Conservation (phyloP, 257 asterid species). For the Lycium barbarum region DNA sequence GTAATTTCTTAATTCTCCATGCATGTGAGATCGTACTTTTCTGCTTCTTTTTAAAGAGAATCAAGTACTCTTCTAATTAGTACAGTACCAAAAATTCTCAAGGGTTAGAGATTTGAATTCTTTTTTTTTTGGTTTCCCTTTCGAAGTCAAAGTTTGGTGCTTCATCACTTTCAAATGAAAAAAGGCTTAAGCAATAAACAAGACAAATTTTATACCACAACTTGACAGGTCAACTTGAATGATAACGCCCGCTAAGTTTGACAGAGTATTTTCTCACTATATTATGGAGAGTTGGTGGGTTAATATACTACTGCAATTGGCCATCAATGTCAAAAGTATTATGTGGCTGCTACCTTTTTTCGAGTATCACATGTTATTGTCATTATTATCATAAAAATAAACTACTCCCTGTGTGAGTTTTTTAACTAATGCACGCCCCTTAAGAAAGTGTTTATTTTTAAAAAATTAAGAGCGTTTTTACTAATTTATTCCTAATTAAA, state of each 20-base stretch:
- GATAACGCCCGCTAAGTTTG: neutral
- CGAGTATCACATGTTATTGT: neutral
- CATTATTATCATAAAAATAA: neutral
- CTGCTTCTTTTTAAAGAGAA: too few relatives aligned
- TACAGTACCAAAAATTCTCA: neutral
- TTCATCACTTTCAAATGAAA: conserved; percentile 17
- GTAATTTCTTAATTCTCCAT: neutral
- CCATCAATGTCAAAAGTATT: neutral
- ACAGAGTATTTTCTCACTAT: neutral
- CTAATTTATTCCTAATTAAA: too few relatives aligned
- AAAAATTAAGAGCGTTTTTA: too few relatives aligned
- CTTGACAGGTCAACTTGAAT: conserved; percentile 20
- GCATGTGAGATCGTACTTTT: neutral
- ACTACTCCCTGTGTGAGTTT: too few relatives aligned
- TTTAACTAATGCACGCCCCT: too few relatives aligned
- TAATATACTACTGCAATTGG: neutral
- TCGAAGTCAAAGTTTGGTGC: neutral
- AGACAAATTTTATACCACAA: neutral
- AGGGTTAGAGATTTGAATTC: neutral
- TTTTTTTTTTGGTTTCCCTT: neutral
- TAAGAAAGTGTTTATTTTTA: too few relatives aligned
- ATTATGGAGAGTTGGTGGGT: neutral
- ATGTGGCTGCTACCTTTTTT: neutral
- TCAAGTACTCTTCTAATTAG: neutral
- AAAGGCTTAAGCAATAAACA: neutral